These are phyloP conservation scores for Mycena leptocephala DNA, from an alignment of 768 basidiomycete genomes.

Conservation along the genomic window DNA sequence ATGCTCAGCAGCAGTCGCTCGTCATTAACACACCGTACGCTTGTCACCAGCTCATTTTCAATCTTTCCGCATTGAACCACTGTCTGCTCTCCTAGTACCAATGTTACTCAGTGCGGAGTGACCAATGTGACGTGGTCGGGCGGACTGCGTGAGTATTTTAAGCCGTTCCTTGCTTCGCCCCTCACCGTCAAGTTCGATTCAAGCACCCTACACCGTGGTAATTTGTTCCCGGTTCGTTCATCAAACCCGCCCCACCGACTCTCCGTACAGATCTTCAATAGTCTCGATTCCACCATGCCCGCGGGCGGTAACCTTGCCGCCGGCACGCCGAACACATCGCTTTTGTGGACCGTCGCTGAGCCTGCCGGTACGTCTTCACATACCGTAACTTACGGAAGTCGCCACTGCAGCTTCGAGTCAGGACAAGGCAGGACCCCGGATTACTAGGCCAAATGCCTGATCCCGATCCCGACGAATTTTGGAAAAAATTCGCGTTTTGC, in stretches of 20 bases:
- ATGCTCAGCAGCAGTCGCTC: conserved; percentile 13
- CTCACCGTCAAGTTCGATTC: conserved; percentile 1
- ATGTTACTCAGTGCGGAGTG: conserved; percentile 22
- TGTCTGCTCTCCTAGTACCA: conserved; percentile 7
- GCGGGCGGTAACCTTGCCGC: conserved; percentile 6
- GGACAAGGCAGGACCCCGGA: too few species aligned
- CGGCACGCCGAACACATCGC: conserved; percentile 17
- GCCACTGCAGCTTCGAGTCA: background rate
- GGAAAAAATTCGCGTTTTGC: too few species aligned
- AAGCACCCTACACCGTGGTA: conserved; percentile 15
- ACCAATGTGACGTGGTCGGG: conserved; percentile 21
- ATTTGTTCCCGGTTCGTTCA: background rate
- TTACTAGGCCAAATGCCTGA: too few species aligned
- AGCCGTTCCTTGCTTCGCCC: background rate
- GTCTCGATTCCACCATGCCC: conserved; percentile 10
- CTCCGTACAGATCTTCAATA: conserved; percentile 3
- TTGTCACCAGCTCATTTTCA: conserved; percentile 2
- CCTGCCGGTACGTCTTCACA: conserved; percentile 13
- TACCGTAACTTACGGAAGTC: background rate
- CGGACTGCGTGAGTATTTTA: conserved; percentile 12
- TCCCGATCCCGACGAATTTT: too few species aligned
- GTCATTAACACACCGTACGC: conserved; percentile 17
- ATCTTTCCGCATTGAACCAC: conserved; percentile 10
- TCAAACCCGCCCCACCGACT: background rate
- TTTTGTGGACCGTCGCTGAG: conserved; percentile 22